Conservation (phyloP, 2,329 filamentous ascomycete species). For the Nakataea oryzae region DNA sequence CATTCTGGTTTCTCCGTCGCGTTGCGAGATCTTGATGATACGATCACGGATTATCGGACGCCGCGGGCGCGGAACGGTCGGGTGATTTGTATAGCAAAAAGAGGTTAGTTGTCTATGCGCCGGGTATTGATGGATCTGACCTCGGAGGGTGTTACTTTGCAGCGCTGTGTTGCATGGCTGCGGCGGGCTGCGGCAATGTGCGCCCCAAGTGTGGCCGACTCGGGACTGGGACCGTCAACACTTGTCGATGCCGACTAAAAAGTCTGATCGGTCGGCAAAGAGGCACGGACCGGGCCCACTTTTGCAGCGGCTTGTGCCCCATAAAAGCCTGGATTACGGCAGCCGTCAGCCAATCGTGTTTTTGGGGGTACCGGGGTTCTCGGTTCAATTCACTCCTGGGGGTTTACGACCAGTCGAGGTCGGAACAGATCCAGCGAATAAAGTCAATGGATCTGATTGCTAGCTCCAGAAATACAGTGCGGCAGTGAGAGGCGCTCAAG, state of each 20-base stretch:
- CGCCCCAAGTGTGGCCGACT: no score
- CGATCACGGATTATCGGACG: no score
- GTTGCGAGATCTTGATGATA: background rate
- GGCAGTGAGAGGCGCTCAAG: no score
- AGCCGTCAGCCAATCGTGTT: background rate
- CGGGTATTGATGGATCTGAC: background rate
- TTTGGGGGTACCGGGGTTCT: background rate
- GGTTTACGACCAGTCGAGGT: background rate
- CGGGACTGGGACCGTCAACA: background rate
- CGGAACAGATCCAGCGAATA: background rate
- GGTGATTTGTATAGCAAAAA: background rate
- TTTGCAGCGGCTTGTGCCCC: background rate
- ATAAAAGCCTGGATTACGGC: background rate
- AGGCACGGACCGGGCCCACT: background rate
- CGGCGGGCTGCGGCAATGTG: background rate
- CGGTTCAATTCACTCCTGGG: background rate
- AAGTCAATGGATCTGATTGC: background rate
- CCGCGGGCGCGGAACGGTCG: background rate
- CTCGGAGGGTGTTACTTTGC: background rate
- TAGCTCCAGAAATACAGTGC: background rate
- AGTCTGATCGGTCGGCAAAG: background rate
- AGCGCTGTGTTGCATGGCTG: background rate
- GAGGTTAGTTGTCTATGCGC: background rate
- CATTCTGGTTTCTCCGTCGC: background rate
- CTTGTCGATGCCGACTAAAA: background rate